Percentiles rank a stretch among this genome's conserved stretches.
Evolutionary conservation across 208 protist species (phyloP).

Genomic region (Tetramitus jugosus): DNA sequence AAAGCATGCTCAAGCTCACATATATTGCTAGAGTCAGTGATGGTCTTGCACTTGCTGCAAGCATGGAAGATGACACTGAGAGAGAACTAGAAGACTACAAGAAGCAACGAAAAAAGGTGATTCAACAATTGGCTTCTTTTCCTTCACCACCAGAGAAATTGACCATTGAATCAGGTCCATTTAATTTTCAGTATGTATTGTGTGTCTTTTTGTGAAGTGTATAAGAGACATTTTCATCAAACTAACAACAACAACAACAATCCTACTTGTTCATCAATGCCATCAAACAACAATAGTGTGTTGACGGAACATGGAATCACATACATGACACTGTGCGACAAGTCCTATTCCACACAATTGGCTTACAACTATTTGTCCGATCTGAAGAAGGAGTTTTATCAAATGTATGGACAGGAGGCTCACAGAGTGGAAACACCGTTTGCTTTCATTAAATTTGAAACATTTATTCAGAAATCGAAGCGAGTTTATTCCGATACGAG

Average conservation of each 20-base stretch:
- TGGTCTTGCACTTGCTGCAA: background rate
- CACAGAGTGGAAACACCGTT: conserved; percentile 18
- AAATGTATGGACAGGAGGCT: conserved; percentile 14
- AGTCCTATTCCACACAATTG: background rate
- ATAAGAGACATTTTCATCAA: background rate
- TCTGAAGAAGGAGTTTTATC: conserved; percentile 19
- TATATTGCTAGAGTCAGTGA: background rate
- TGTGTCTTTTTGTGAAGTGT: too few relatives aligned
- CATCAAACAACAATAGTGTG: too few relatives aligned
- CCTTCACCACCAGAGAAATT: background rate
- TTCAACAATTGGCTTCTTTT: background rate
- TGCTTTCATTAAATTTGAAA: conserved; percentile 28
- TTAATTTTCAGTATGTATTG: conserved; percentile 1
- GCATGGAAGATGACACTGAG: background rate
- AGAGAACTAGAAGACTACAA: background rate
- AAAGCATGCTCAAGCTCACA: conserved; percentile 14
- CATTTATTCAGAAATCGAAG: conserved; percentile 22
- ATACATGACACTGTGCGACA: conserved; percentile 12
- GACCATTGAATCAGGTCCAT: background rate
- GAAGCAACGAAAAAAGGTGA: conserved; percentile 1
- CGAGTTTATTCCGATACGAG: conserved; percentile 5
- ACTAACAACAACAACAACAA: background rate
- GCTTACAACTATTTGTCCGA: conserved; percentile 25
- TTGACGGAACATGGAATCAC: background rate
- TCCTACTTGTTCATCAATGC: background rate